Conservation (phyloP, 345 rosid genomes). For the Eucalyptus polybractea region DNA sequence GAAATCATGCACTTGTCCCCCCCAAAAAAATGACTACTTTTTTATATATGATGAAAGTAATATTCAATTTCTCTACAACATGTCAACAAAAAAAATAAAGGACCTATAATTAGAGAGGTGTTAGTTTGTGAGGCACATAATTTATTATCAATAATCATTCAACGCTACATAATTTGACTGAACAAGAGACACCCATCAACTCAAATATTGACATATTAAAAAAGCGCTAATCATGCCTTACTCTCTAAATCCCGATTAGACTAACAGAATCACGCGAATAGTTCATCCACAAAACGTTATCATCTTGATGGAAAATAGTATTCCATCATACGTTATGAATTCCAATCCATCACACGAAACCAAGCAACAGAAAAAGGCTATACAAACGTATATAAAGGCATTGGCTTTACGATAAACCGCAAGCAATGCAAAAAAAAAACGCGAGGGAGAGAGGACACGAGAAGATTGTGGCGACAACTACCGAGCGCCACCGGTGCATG, state of each 20-base stretch:
- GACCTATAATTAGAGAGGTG: background rate
- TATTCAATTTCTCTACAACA: background rate
- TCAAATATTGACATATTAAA: background rate
- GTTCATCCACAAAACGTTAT: background rate
- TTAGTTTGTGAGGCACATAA: background rate
- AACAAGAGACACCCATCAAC: background rate
- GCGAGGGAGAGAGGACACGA: background rate
- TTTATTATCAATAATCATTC: background rate
- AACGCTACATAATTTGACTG: accelerated
- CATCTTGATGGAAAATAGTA: background rate
- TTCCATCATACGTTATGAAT: background rate
- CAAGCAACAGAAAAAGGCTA: background rate
- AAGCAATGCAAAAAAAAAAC: background rate
- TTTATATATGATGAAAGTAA: background rate
- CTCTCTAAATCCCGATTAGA: background rate
- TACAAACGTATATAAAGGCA: accelerated
- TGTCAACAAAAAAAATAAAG: background rate
- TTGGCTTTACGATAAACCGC: background rate
- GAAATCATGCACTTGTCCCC: background rate
- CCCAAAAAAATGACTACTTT: background rate
- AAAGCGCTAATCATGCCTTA: background rate
- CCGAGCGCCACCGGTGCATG: background rate
- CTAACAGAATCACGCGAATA: accelerated
- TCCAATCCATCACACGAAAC: background rate
- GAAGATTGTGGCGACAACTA: background rate